Base-by-base conservation (phyloP, 768 basidiomycete species). In the Mycena floridula region DNA sequence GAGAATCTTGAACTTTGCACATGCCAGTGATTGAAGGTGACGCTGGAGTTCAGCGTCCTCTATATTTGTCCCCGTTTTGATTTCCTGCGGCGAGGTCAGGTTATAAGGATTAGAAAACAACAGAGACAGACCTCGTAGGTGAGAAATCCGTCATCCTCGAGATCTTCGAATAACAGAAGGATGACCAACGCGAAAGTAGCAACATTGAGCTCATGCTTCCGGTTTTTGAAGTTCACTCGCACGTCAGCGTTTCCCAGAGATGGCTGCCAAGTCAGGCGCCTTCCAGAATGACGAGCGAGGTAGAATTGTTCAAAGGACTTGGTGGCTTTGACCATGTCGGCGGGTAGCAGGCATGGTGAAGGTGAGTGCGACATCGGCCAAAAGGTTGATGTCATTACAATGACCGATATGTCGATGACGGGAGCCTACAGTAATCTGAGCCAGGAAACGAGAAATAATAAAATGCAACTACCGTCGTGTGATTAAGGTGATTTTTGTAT, bases 1-100 rank as follows among this genome's bases (percentile, higher is more conserved):
- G 51, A 99, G 64, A 23, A 99, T 72, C 56, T 93, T 93, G 70
- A 74, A 92, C 60, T 93, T 98, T 8, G 88, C 92, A 58, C 95
- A 97, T 0, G 96, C 94, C 20, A 99, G 74, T 0, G 95, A 93
- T 59, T 99, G 96, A 2, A 99, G 74, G 52, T 92, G 87, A n/a
- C 96, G 85, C 57, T 85, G 81, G 2, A 98, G 73, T 46, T 98
- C 94, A 0, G 49, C 49, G 16, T 91, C 82, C 0, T 81, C 77
- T 44, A 98, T 86, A 13, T 65, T 58, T 0, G 93, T 92, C 4
- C 84, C 76, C 7, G 74, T 60, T 61, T 82, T 80, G 54, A 99
- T 88, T 50, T 97, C 91, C 95, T 98, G 49, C 9, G 35, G 15
- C n/a, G 38, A 37, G 16, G 15, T 47, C 50, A 7, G 11, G 9